Conservation (phyloP, 331 rosid genomes). For the Acacia concinna region DNA sequence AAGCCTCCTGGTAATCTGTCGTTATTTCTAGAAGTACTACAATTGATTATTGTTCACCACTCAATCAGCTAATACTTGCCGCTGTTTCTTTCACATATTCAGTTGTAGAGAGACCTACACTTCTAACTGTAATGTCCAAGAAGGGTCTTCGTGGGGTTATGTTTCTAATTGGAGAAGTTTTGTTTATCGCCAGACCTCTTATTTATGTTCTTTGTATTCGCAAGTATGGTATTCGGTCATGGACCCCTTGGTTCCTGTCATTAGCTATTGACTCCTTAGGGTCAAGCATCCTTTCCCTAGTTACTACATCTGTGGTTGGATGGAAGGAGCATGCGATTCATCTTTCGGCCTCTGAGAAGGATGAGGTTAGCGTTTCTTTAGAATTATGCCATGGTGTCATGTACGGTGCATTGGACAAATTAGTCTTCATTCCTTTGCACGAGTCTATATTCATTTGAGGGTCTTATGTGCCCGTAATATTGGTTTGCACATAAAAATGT, state of each 20-base stretch:
- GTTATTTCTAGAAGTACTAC: constrained; percentile 9
- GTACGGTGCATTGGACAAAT: background rate
- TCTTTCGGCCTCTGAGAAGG: constrained; percentile 68
- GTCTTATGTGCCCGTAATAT: constrained; percentile 9
- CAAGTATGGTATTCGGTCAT: constrained; percentile 70
- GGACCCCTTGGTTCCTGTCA: constrained; percentile 94
- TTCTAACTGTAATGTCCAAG: constrained; percentile 56
- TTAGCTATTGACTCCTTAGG: constrained; percentile 64
- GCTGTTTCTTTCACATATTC: constrained; percentile 48
- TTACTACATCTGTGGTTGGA: constrained; percentile 42
- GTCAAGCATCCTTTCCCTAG: constrained; percentile 60
- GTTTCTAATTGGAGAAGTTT: constrained; percentile 65
- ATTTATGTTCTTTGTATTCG: constrained; percentile 77
- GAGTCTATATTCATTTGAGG: constrained; percentile 8
- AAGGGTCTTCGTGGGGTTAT: constrained; percentile 75
- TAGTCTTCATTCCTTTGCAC: background rate
- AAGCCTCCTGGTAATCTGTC: constrained; percentile 55
- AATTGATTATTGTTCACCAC: background rate
- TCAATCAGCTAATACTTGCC: constrained; percentile 24
- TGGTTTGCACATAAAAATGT: background rate
- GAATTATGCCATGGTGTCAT: constrained; percentile 4
- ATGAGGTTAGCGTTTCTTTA: constrained; percentile 67
- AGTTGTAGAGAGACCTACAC: constrained; percentile 55
- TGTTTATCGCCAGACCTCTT: constrained; percentile 79
- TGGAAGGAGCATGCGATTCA: constrained; percentile 42